phyloP scores from a whole-genome alignment of 495 filamentous ascomycete genomes.

The Achaetomiella virescens region DNA sequence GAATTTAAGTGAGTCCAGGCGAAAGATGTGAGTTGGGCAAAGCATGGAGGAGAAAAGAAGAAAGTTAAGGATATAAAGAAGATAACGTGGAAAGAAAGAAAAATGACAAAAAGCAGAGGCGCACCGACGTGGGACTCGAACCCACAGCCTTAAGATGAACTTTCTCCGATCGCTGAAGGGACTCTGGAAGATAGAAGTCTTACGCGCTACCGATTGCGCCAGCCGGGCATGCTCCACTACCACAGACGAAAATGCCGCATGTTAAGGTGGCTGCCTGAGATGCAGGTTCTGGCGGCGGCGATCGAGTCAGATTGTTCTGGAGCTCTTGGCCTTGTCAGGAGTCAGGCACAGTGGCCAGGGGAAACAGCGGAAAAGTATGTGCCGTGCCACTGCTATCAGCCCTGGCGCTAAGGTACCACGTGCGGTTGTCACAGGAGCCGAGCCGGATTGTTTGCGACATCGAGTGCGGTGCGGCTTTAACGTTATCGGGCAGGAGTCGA shows the following conservation, averaged over 20 bases:
- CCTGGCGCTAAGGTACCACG: too few relatives aligned
- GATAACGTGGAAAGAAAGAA: too few relatives aligned
- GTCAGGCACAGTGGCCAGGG: too few relatives aligned
- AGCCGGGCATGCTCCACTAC: constrained; percentile 1
- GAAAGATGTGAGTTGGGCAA: too few relatives aligned
- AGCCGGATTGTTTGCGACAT: too few relatives aligned
- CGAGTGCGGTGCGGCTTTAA: too few relatives aligned
- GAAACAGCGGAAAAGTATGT: too few relatives aligned
- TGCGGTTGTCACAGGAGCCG: too few relatives aligned
- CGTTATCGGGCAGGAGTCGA: too few relatives aligned
- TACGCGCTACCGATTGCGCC: constrained; percentile 15
- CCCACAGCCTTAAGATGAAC: constrained; percentile 11
- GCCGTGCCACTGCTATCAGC: too few relatives aligned
- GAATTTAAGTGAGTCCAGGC: too few relatives aligned
- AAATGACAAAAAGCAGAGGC: neutral
- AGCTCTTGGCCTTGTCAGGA: too few relatives aligned
- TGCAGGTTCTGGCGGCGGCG: neutral
- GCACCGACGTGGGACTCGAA: constrained; percentile 11
- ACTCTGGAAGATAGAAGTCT: constrained; percentile 12
- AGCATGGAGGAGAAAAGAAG: neutral
- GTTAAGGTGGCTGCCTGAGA: neutral
- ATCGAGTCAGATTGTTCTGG: neutral
- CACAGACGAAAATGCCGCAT: neutral
- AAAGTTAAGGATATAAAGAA: neutral
- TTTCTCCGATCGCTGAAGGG: neutral